Evolutionary conservation across 1,284 basidiomycete species (phyloP), one percentile per base, ranked within the genome.

Genomic region (Sphaerobolus stellatus): DNA sequence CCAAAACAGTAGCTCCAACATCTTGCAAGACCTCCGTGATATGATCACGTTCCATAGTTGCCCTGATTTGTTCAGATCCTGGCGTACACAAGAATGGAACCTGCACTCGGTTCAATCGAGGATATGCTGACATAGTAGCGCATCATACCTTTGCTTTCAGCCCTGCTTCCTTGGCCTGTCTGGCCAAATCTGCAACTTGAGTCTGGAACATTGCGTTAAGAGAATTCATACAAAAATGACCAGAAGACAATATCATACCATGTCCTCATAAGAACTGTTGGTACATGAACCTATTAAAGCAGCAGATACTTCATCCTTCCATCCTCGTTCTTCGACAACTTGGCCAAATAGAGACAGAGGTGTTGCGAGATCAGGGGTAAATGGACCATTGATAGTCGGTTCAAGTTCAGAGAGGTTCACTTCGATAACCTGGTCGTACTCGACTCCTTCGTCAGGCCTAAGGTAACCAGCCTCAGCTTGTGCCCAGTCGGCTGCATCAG

Each of bases 61-160:
- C 97, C 50, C 97, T 86, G 64, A 99, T 98, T 69, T 97, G 91
- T 69, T 99, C 97, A 41, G 92, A 95, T 25, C 96, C 97, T 1
- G 97, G 97, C 7, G 97, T 99, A 62, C 96, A 95, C 56, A 98
- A 80, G 78, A 99, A 99, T 25, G 92, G 93, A 46, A 97, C 90
- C 83, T 84, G 48, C 13, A 31, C 29, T 46, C 53, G 43, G 52
- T 48, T 50, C 30, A 14, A 20, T 48, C 20, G 29, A 56, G 25
- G 34, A 27, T 14, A n/a, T 43, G n/a, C 27, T 6, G 7, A 13
- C 34, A 28, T 4, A 29, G 8, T 33, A 16, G 47, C 41, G 46
- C 25, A n/a, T 50, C 22, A n/a, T 56, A 82, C 82, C 76, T 92
- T 88, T 55, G 90, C 79, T 57, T 79, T 86, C 52, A 98, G 73